Evolutionary conservation across 2,329 filamentous ascomycete genomes (phyloP).

Genomic region (Dactylonectria estremocensis): DNA sequence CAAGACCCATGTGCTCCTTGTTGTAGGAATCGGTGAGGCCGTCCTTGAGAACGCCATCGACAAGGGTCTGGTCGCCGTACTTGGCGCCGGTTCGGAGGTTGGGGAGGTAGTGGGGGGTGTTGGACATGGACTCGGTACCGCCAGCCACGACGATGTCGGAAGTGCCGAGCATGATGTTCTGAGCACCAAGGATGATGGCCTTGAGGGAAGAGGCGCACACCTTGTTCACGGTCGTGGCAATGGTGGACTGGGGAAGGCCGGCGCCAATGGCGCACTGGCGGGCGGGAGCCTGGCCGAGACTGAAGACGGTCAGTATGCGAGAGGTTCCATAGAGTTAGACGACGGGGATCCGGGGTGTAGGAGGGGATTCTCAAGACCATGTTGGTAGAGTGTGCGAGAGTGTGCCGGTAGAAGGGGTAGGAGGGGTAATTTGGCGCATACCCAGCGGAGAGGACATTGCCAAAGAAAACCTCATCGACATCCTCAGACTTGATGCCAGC

Average conservation of each 20-base stretch:
- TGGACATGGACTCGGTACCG: conserved; percentile 98
- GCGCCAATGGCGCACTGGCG: conserved; percentile 93
- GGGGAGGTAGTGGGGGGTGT: conserved; percentile 95
- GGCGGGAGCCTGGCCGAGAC: conserved; percentile 95
- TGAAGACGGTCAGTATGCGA: conserved; percentile 55
- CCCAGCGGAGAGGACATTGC: conserved; percentile 98
- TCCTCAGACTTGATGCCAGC: conserved; percentile 90
- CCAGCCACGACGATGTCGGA: conserved; percentile 94
- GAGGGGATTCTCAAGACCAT: neutral
- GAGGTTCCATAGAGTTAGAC: neutral
- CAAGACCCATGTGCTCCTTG: conserved; percentile 96
- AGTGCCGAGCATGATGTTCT: conserved; percentile 98
- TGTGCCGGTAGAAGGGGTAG: conserved; percentile 13
- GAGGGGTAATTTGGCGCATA: conserved; percentile 60
- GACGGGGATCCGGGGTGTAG: conserved; percentile 20
- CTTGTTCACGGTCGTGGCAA: conserved; percentile 98
- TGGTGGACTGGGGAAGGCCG: conserved; percentile 83
- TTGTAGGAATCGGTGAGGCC: conserved; percentile 95
- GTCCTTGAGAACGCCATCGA: conserved; percentile 95
- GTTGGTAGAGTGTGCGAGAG: neutral
- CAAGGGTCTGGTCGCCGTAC: conserved; percentile 90
- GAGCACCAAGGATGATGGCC: conserved; percentile 92
- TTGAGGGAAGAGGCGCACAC: conserved; percentile 97
- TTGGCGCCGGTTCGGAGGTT: conserved; percentile 90
- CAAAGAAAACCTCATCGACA: conserved; percentile 97